A percentile compares a stretch with the other conserved stretches of the same genome.
Evolutionary conservation across 1,284 basidiomycete genomes (phyloP).

Genomic region (Heterobasidion annosum): DNA sequence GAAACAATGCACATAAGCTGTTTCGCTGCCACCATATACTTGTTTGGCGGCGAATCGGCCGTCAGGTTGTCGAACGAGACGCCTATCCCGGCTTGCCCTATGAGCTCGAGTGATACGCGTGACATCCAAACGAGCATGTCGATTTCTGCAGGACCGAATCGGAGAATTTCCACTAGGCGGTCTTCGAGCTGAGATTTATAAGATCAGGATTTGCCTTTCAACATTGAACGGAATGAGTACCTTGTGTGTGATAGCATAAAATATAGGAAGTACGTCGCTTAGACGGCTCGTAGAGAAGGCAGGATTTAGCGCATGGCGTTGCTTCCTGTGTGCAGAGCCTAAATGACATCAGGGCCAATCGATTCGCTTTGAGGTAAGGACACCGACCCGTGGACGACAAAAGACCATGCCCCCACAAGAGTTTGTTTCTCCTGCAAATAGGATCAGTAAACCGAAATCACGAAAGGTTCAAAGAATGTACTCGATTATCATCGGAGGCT

Average conservation of each 20-base stretch:
- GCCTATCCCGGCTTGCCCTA: constrained; percentile 20
- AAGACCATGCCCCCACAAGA: constrained; percentile 12
- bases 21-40: constrained; percentile 20
- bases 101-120: constrained; percentile 17
- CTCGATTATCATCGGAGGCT: constrained; percentile 10
- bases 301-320: constrained; percentile 18
- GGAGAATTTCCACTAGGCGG: not conserved
- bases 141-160: not conserved
- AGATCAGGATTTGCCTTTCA: not conserved
- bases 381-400: constrained; percentile 11
- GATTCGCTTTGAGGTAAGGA: not conserved
- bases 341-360: not conserved
- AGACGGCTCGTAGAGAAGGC: constrained; percentile 17
- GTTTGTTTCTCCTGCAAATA: constrained; percentile 9
- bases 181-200: not conserved
- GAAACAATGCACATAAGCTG: constrained; percentile 11
- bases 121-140: constrained; percentile 18
- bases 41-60: constrained; percentile 9
- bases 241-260: constrained; percentile 14
- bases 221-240: not conserved
- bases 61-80: constrained; percentile 25
- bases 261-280: constrained; percentile 16
- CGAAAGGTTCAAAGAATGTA: not conserved
- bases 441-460: not conserved
- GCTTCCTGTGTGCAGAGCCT: constrained; percentile 14